Conservation (phyloP, 2,329 filamentous ascomycete genomes). For the Fusarium clavum region DNA sequence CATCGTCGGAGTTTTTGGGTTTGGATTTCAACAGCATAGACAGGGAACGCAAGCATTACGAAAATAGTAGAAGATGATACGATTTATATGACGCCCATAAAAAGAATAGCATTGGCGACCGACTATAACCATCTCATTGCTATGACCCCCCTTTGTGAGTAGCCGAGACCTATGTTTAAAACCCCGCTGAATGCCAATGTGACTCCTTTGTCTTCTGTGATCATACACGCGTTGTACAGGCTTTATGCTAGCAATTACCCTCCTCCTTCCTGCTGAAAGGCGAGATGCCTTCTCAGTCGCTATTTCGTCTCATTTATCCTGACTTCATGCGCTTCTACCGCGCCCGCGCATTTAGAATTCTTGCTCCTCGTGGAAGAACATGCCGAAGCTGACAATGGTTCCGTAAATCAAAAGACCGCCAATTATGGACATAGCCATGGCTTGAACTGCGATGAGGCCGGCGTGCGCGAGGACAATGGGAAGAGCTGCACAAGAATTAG, state of each 20-base stretch:
- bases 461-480: conserved; percentile 90
- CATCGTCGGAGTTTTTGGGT: conserved; percentile 48
- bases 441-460: conserved; percentile 81
- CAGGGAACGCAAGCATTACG: conserved; percentile 22
- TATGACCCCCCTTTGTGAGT: conserved; percentile 17
- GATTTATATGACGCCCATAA: conserved; percentile 21
- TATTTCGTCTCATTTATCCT: background rate
- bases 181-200: conserved; percentile 39
- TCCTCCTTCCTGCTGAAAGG: conserved; percentile 26
- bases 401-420: conserved; percentile 96
- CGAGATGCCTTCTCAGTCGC: conserved; percentile 1
- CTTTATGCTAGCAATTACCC: conserved; percentile 18
- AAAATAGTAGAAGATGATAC: conserved; percentile 14
- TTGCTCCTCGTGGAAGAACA: conserved; percentile 98
- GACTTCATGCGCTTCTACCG: background rate
- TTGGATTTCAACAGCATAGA: conserved; percentile 47
- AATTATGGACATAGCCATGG: conserved; percentile 94
- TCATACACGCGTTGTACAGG: conserved; percentile 40
- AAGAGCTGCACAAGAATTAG: conserved; percentile 70
- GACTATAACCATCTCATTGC: conserved; percentile 15
- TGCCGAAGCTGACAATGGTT: conserved; percentile 96
- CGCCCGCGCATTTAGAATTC: conserved; percentile 74
- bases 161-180: conserved; percentile 24
- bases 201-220: conserved; percentile 24
- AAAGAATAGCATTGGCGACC: conserved; percentile 30